phyloP scores from a whole-genome alignment of 495 filamentous ascomycete genomes.

The Venustampulla echinocandica region DNA sequence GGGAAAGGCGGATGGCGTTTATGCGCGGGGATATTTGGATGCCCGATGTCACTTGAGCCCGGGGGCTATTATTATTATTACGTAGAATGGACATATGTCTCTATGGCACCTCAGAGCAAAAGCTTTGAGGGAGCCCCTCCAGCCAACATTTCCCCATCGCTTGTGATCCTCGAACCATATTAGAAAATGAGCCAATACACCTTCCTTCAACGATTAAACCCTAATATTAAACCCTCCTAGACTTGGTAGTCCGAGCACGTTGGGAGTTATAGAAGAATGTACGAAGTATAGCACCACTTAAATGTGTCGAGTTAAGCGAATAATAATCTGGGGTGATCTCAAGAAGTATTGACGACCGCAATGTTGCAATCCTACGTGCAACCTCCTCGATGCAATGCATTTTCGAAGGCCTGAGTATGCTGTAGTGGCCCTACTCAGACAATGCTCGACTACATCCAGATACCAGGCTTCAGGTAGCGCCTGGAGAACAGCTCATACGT shows the following conservation, averaged over 20 bases:
- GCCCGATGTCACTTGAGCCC: background rate
- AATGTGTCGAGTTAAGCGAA: conserved; percentile 9
- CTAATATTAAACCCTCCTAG: too few species aligned
- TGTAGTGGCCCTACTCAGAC: conserved; percentile 18
- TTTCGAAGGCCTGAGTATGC: conserved; percentile 11
- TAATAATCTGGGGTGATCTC: too few species aligned
- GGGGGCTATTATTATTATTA: conserved; percentile 3
- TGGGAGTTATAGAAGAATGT: too few species aligned
- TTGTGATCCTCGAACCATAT: too few species aligned
- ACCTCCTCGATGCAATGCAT: conserved; percentile 13
- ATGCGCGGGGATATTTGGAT: background rate
- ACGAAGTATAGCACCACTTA: too few species aligned
- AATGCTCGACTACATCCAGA: conserved; percentile 18
- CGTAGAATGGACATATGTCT: conserved; percentile 19
- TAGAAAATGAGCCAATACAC: too few species aligned
- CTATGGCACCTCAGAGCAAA: conserved; percentile 19
- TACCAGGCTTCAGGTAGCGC: conserved; percentile 11
- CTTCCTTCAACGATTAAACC: too few species aligned
- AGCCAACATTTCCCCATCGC: background rate
- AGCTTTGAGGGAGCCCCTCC: conserved; percentile 9
- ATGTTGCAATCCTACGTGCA: background rate
- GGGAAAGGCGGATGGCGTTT: background rate
- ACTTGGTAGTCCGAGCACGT: too few species aligned
- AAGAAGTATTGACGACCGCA: background rate
- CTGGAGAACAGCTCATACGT: conserved; percentile 3